Base-by-base conservation (phyloP, 1,284 basidiomycete species). In the Lignosus rhinocerotis region DNA sequence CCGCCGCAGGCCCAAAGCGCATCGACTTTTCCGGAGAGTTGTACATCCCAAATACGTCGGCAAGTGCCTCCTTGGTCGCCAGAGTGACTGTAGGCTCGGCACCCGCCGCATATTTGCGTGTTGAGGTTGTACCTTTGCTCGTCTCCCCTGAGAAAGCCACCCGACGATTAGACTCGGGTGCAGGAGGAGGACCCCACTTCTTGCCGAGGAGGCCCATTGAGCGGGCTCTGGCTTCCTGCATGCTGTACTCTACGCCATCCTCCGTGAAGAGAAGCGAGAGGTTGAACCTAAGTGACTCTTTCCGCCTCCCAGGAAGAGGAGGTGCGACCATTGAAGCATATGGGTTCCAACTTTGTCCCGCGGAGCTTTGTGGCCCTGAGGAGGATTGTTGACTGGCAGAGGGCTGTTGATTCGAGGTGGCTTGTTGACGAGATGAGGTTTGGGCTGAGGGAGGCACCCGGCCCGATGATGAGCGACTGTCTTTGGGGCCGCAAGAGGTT, bases 41-140 rank as follows among this genome's bases (percentile, higher is more conserved):
- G 72, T 94, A 96, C 87, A 97, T 92, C 57, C 88, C 89, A 76
- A 93, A 93, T 39, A 97, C 93, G 70, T 96, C 94, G n/a, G 85
- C 90, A 52, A 96, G 80, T 3, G 95, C 95, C 62, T 93, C 92
- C 72, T 94, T 94, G 45, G 92, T 94, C 69, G 92, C 92, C 61
- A 93, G 86, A 0, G 92, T 94, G 6, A 90, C 87, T 0, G 89
- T 87, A 8, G 87, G 83, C 66, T 85, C 82, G 1, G 66, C 66
- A 33, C 73, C 61, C 47, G 49, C 55, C 33, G 50, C 60, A 44
- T 63, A 60, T 36, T 59, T 70, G 52, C 70, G 66, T 38, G 71
- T 72, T 9, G 66, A 52, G 64, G 71, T 70, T 63, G 73, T 73
- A 47, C 73, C 73, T 62, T 78, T 80, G 50, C 73, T 73, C 3